phyloP scores from a whole-genome alignment of 805 yeast genomes.

The Candida parachauliodes region DNA sequence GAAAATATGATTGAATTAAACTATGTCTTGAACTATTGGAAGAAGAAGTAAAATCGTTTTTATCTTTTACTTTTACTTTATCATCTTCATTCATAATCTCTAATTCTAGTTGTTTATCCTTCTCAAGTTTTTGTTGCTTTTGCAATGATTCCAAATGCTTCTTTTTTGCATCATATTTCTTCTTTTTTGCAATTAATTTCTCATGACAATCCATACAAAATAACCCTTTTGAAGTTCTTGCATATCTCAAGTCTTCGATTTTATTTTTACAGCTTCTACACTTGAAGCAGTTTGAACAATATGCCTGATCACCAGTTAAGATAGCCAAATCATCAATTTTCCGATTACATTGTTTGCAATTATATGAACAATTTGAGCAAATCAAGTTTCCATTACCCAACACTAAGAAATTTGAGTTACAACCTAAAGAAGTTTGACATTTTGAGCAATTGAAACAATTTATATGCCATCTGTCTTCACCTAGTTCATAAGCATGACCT shows the following conservation, averaged over 20 bases:
- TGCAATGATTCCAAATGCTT: slow-evolving; percentile 19
- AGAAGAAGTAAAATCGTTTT: neutral
- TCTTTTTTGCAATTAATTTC: slow-evolving; percentile 70
- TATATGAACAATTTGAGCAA: slow-evolving; percentile 89
- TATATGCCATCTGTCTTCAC: slow-evolving; percentile 95
- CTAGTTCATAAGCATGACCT: slow-evolving; percentile 93
- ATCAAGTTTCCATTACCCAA: slow-evolving; percentile 89
- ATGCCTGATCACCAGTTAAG: slow-evolving; percentile 91
- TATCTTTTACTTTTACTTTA: slow-evolving; percentile 1
- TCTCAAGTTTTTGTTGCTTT: slow-evolving; percentile 13
- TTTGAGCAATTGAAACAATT: slow-evolving; percentile 88
- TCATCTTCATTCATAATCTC: too few relatives aligned
- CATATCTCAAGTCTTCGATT: slow-evolving; percentile 86
- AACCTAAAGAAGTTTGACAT: slow-evolving; percentile 74
- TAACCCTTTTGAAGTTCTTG: slow-evolving; percentile 87
- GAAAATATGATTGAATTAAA: slow-evolving; percentile 9
- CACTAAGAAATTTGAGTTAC: slow-evolving; percentile 85
- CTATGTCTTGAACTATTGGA: slow-evolving; percentile 8
- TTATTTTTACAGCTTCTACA: slow-evolving; percentile 84
- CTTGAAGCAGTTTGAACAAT: slow-evolving; percentile 84
- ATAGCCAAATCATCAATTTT: slow-evolving; percentile 93
- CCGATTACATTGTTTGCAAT: slow-evolving; percentile 78
- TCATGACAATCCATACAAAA: slow-evolving; percentile 94
- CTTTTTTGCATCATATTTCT: slow-evolving; percentile 52
- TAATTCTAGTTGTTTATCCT: too few relatives aligned